Conservation (phyloP, 805 yeast species). For the Myxozyma monticola region DNA sequence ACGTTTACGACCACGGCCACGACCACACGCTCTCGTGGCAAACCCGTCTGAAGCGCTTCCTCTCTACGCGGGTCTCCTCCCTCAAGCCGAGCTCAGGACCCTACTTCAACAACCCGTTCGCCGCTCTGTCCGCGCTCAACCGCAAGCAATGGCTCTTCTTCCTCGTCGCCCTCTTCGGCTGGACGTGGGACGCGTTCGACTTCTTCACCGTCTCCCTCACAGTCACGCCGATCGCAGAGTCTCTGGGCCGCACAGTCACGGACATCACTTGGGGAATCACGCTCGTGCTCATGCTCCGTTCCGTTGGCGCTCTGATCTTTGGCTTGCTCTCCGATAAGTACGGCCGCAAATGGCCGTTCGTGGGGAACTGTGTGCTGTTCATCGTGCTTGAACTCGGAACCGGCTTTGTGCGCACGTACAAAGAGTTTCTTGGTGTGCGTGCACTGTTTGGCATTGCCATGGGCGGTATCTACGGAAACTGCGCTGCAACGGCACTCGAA, state of each 20-base stretch:
- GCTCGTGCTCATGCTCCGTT: constrained; percentile 67
- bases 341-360: constrained; percentile 70
- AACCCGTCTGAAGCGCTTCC: constrained; percentile 35
- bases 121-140: constrained; percentile 51
- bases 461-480: constrained; percentile 71
- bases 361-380: constrained; percentile 53
- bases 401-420: constrained; percentile 60
- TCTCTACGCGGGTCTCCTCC: constrained; percentile 37
- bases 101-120: constrained; percentile 55
- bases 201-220: constrained; percentile 64
- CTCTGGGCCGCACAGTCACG: constrained; percentile 48
- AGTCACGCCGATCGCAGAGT: constrained; percentile 51
- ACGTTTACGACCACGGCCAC: no score
- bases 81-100: constrained; percentile 37
- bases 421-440: constrained; percentile 60
- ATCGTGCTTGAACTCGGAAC: constrained; percentile 62
- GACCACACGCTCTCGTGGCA: no score
- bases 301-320: constrained; percentile 68
- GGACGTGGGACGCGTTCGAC: constrained; percentile 76
- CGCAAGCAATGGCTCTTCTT: constrained; percentile 62
- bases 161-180: constrained; percentile 58
- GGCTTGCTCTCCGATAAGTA: constrained; percentile 61
- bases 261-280: constrained; percentile 74
- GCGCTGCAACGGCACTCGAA: constrained; percentile 66
- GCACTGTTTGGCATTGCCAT: constrained; percentile 67